A percentile compares a stretch with the other conserved stretches of the same genome.
phyloP scores from a whole-genome alignment of 164 flowering plant species.

The Liquidambar formosana region DNA sequence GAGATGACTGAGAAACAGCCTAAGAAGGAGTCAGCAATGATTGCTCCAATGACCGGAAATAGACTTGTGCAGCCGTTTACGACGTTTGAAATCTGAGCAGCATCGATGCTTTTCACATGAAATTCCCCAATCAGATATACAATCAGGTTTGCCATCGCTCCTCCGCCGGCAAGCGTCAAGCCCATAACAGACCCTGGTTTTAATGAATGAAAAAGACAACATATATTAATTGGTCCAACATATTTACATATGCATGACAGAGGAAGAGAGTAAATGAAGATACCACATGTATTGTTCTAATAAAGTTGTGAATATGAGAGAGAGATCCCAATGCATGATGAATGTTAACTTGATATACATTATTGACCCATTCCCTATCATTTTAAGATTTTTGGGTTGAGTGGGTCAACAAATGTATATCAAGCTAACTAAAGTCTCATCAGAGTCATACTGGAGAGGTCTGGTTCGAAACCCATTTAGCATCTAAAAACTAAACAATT shows the following conservation, averaged over 20 bases:
- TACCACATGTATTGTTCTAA: too few relatives aligned
- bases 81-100: slow-evolving; percentile 42
- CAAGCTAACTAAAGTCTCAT: too few relatives aligned
- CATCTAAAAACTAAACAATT: too few relatives aligned
- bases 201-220: neutral
- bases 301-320: too few relatives aligned
- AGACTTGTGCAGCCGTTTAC: slow-evolving; percentile 38
- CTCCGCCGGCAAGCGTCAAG: slow-evolving; percentile 26
- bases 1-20: slow-evolving; percentile 44
- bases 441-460: too few relatives aligned
- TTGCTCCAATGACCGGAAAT: slow-evolving; percentile 49
- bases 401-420: too few relatives aligned
- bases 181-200: slow-evolving; percentile 25
- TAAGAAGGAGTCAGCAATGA: slow-evolving; percentile 50
- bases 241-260: neutral
- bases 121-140: slow-evolving; percentile 49
- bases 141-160: slow-evolving; percentile 38
- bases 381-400: too few relatives aligned
- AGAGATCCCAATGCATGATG: too few relatives aligned
- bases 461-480: too few relatives aligned
- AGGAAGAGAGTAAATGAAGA: too few relatives aligned
- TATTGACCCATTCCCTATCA: too few relatives aligned
- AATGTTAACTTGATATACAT: too few relatives aligned
- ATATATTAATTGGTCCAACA: neutral
- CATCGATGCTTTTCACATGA: slow-evolving; percentile 47